phyloP scores from a whole-genome alignment of 2,329 filamentous ascomycete genomes.

The Alternaria sp. region DNA sequence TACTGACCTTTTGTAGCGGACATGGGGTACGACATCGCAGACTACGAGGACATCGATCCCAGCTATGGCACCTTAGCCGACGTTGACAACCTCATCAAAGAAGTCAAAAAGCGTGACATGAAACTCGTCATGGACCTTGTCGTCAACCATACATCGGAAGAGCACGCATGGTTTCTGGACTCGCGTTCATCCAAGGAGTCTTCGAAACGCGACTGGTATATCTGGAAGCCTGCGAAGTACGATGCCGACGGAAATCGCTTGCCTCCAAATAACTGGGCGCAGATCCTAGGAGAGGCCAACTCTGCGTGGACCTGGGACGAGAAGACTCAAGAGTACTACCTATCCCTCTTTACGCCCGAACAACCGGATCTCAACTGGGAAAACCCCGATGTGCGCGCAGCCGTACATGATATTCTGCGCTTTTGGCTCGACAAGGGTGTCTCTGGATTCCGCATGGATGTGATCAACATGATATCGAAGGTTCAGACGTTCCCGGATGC shows the following conservation, averaged over 20 bases:
- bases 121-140: constrained; percentile 51
- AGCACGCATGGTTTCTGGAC: constrained; percentile 64
- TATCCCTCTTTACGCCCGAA: constrained; percentile 75
- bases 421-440: constrained; percentile 81
- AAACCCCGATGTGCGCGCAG: constrained; percentile 68
- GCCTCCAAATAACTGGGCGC: constrained; percentile 76
- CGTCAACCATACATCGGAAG: constrained; percentile 50
- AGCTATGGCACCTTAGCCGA: constrained; percentile 49
- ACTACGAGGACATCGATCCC: constrained; percentile 50
- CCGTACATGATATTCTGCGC: constrained; percentile 73
- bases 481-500: constrained; percentile 41
- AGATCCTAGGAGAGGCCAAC: constrained; percentile 62
- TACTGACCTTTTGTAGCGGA: constrained; percentile 31
- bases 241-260: constrained; percentile 64
- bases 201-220: constrained; percentile 62
- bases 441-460: constrained; percentile 52
- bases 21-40: constrained; percentile 51
- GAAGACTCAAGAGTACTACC: constrained; percentile 73
- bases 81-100: constrained; percentile 47
- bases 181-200: constrained; percentile 56
- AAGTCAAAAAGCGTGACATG: constrained; percentile 46
- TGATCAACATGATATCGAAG: constrained; percentile 49
- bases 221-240: constrained; percentile 58
- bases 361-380: constrained; percentile 89
- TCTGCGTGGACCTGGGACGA: constrained; percentile 75